Evolutionary conservation across 257 asterid genomes (phyloP).

Genomic region (Schizonepeta tenuifolia): DNA sequence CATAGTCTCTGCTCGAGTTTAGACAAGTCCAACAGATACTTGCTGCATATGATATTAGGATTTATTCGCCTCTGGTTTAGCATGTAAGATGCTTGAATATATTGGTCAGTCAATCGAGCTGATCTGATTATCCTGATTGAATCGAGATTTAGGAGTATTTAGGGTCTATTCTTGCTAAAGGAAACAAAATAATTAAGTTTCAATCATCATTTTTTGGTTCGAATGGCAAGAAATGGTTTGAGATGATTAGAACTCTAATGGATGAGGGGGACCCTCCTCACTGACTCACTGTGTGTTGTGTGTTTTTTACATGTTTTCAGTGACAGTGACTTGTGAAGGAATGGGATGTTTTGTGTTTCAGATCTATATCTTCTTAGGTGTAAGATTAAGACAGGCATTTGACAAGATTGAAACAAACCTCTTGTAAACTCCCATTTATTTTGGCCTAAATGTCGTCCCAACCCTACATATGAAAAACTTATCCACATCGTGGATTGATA

Average conservation of each 20-base stretch:
- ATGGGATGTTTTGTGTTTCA: neutral
- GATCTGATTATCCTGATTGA: neutral
- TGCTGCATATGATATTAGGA: neutral
- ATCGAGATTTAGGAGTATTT: neutral
- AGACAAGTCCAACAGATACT: neutral
- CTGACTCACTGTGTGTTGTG: constrained; percentile 5
- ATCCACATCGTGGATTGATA: constrained; percentile 7
- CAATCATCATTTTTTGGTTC: neutral
- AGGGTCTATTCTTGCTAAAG: neutral
- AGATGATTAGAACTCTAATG: constrained; percentile 5
- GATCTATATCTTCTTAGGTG: neutral
- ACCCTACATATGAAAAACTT: constrained; percentile 28
- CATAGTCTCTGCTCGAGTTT: too few relatives aligned
- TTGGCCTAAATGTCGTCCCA: neutral
- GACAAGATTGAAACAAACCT: constrained; percentile 4
- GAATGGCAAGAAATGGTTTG: neutral
- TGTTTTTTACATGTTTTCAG: constrained; percentile 26
- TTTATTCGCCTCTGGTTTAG: neutral
- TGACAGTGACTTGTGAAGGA: constrained; percentile 20
- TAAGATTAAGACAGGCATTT: constrained; percentile 11
- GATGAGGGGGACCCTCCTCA: constrained; percentile 21
- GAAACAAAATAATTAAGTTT: neutral
- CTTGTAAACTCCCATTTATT: neutral
- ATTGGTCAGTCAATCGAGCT: neutral
- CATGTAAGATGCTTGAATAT: neutral